Evolutionary conservation across 2,329 filamentous ascomycete species (phyloP).

Genomic region (Penicillium sp.): DNA sequence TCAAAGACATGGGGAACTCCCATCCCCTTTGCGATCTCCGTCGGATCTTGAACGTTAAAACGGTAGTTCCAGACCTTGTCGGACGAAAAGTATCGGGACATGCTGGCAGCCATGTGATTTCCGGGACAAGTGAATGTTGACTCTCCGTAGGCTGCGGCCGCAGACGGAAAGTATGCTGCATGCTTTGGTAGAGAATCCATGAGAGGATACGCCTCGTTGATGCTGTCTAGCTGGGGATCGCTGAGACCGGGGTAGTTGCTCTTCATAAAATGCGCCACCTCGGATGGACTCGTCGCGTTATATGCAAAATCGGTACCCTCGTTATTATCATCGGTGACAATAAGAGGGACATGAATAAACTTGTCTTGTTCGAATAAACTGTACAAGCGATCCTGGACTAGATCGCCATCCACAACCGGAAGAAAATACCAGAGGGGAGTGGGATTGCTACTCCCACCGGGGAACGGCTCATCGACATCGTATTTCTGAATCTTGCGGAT

Average conservation of each 20-base stretch:
- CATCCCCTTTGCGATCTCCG: slow-evolving; percentile 32
- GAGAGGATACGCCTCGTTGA: slow-evolving; percentile 52
- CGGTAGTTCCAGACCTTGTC: slow-evolving; percentile 45
- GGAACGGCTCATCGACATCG: slow-evolving; percentile 42
- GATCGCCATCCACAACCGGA: slow-evolving; percentile 52
- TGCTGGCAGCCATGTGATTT: slow-evolving; percentile 37
- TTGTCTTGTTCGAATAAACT: slow-evolving; percentile 45
- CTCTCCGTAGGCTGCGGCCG: slow-evolving; percentile 41
- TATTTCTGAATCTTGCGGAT: slow-evolving; percentile 38
- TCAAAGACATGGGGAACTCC: slow-evolving; percentile 39
- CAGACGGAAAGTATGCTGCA: slow-evolving; percentile 37
- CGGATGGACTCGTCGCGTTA: slow-evolving; percentile 42
- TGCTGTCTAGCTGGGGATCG: slow-evolving; percentile 42
- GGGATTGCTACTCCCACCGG: slow-evolving; percentile 30
- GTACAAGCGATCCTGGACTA: slow-evolving; percentile 51
- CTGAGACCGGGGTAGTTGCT: slow-evolving; percentile 54
- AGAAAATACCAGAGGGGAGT: slow-evolving; percentile 51
- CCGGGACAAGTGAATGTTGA: slow-evolving; percentile 48
- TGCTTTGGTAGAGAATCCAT: slow-evolving; percentile 28
- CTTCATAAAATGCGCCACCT: slow-evolving; percentile 52
- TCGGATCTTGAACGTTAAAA: slow-evolving; percentile 43
- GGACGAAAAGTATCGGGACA: slow-evolving; percentile 23
- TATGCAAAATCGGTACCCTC: slow-evolving; percentile 45
- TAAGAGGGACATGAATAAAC: slow-evolving; percentile 52
- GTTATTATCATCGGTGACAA: slow-evolving; percentile 47